Base-by-base conservation (phyloP, 2,329 filamentous ascomycete species). In the Hortaea werneckii region DNA sequence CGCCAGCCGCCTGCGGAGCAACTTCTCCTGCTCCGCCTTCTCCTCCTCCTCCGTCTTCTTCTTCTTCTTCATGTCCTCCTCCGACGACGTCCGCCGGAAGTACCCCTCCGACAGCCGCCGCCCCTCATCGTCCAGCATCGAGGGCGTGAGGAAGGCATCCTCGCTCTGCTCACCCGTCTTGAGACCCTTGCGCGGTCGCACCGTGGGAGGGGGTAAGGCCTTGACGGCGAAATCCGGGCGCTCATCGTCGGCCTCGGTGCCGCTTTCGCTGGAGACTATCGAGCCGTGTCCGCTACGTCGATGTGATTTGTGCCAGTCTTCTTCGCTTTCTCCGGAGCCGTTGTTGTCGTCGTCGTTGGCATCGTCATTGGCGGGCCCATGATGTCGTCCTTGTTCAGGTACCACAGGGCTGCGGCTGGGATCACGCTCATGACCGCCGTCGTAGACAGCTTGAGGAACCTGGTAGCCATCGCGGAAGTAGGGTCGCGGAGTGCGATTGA, bases 171-270 rank as follows among this genome's bases (percentile, higher is more conserved):
- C 61, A 30, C 62, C 54, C 48, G 78, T 82, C 49, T 83, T 77
- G 41, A 95, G 65, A 6, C 88, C 89, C 67, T 95, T 95, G 61
- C 85, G 82, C 29, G 79, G 73, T 50, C 80, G 77, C 6, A 75
- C 56, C n/a, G 76, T 82, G 2, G 89, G 85, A 2, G 89, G 86
- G 1, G 90, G 89, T 20, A 95, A 69, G 0, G 88, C 85, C 63
- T 84, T 92, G 46, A 95, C 72, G 20, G 20, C 20, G 55, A 90
- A 82, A 5, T 8, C 68, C 64, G 38, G 73, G 52, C 89, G 85
- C 65, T 96, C 90, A 68, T 96, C 90, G 58, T 95, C 90, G 35
- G 90, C 90, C 63, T 96, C 90, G 12, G 89, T 94, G 26, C 90
- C 90, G 63, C 88, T 95, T 55, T 95, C 89, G 64, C 87, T 95